Evolutionary conservation across 805 yeast species (phyloP).

Genomic region (Saccharomycopsis fodiens): DNA sequence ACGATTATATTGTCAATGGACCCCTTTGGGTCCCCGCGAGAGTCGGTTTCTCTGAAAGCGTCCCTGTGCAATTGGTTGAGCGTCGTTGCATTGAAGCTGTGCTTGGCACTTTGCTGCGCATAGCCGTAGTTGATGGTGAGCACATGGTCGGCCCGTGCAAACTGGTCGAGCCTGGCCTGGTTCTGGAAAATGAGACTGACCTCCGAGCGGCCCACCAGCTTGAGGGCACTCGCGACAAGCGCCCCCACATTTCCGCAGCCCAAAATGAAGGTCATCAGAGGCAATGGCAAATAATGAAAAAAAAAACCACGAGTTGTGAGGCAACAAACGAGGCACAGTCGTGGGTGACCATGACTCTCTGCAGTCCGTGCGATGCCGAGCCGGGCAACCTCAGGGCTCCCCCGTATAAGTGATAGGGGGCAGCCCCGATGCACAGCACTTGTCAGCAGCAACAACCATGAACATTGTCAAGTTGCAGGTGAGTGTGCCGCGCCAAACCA

Average conservation of each 20-base stretch:
- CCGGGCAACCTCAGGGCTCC: not conserved
- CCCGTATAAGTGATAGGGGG: too few species aligned
- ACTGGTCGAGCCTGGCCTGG: constrained; percentile 27
- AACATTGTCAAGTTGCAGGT: constrained; percentile 59
- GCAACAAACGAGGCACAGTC: too few species aligned
- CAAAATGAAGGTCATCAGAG: constrained; percentile 14
- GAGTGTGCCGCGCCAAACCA: constrained; percentile 25
- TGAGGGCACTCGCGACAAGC: constrained; percentile 40
- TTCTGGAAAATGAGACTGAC: constrained; percentile 29
- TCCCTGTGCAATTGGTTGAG: not conserved
- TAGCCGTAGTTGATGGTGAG: constrained; percentile 23
- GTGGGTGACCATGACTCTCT: too few species aligned
- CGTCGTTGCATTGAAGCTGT: constrained; percentile 3
- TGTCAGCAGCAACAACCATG: constrained; percentile 38
- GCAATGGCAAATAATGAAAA: too few species aligned
- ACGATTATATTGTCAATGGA: constrained; percentile 54
- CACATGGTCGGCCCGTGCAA: constrained; percentile 25
- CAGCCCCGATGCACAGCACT: too few species aligned
- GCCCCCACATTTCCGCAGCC: constrained; percentile 19
- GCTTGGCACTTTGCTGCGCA: not conserved
- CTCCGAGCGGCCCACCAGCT: constrained; percentile 24
- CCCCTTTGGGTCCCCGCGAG: constrained; percentile 7
- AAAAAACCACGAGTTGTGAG: too few species aligned
- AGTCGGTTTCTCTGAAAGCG: not conserved
- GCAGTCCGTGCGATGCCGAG: not conserved